A percentile compares a stretch with the other conserved stretches of the same genome.
Conservation (phyloP, 225 moss, liverwort and hornwort genomes). For the Asterella californica region DNA sequence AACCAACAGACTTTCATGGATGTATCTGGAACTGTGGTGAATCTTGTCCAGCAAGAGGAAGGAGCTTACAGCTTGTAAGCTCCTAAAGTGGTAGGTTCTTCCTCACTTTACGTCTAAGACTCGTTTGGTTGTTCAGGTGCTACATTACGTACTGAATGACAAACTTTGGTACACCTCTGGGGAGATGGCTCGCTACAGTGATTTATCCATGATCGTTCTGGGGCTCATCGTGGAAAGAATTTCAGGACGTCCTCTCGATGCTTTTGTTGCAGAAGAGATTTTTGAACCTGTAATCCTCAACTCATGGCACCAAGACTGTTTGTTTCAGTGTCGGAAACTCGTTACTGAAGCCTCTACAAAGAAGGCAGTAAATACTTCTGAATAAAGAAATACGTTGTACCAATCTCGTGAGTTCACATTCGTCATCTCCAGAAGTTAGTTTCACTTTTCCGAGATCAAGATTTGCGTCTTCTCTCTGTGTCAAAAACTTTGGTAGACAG, state of each 20-base stretch:
- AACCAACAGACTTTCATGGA: not conserved
- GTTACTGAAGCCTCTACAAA: not conserved
- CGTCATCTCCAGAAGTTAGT: not conserved
- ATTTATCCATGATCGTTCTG: conserved; percentile 70
- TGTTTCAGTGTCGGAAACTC: not conserved
- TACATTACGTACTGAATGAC: conserved; percentile 61
- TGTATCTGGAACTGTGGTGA: not conserved
- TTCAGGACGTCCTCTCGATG: conserved; percentile 49
- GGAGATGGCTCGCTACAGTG: conserved; percentile 63
- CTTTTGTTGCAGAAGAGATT: conserved; percentile 54
- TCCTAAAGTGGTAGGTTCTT: not conserved
- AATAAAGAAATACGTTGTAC: not conserved
- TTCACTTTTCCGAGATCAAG: not conserved
- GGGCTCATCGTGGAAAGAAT: conserved; percentile 71
- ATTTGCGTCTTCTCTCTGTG: not conserved
- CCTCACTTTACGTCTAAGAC: not conserved
- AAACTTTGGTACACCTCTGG: conserved; percentile 59
- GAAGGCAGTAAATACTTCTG: not conserved
- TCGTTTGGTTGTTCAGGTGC: conserved; percentile 37
- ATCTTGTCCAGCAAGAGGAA: not conserved
- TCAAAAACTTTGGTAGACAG: not conserved
- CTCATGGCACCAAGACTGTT: not conserved
- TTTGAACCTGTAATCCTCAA: conserved; percentile 54
- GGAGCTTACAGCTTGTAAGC: not conserved
- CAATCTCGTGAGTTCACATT: not conserved